A percentile compares a stretch with the other conserved stretches of the same genome.
Evolutionary conservation across 352 stramenopile genomes (phyloP).

Genomic region (Elongisporangium undulatum): DNA sequence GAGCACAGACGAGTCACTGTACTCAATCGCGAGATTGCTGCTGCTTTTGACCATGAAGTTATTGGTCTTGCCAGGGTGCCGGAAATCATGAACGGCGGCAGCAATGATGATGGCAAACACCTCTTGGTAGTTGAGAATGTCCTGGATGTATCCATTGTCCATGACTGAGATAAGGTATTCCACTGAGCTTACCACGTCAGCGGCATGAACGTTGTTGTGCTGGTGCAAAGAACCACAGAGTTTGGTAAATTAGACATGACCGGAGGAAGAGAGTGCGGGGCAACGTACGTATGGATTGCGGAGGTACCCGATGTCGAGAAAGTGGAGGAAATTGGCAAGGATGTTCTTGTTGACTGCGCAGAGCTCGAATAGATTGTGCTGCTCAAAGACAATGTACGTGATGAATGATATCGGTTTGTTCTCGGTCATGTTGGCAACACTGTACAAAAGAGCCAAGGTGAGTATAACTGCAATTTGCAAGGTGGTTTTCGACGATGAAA

Average conservation of each 20-base stretch:
- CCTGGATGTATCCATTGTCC: slow-evolving; percentile 76
- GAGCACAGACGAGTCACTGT: slow-evolving; percentile 79
- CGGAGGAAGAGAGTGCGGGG: background rate
- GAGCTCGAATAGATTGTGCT: slow-evolving; percentile 76
- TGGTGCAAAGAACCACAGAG: slow-evolving; percentile 10
- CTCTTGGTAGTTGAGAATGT: slow-evolving; percentile 75
- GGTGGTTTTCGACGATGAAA: background rate
- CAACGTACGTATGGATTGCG: slow-evolving; percentile 72
- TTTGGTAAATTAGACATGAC: slow-evolving; percentile 1
- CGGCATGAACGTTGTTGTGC: slow-evolving; percentile 81
- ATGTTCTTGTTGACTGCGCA: slow-evolving; percentile 71
- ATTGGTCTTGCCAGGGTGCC: slow-evolving; percentile 82
- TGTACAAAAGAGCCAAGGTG: slow-evolving; percentile 15
- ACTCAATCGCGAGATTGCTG: slow-evolving; percentile 71
- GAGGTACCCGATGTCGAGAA: slow-evolving; percentile 78
- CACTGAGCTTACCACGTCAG: slow-evolving; percentile 76
- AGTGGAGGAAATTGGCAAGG: slow-evolving; percentile 76
- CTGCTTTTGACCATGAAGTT: slow-evolving; percentile 81
- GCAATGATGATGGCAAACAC: slow-evolving; percentile 78
- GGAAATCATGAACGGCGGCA: slow-evolving; percentile 82
- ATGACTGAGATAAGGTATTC: slow-evolving; percentile 80
- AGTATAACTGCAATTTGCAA: background rate
- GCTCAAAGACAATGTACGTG: slow-evolving; percentile 80
- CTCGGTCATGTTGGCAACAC: slow-evolving; percentile 51
- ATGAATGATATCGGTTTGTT: slow-evolving; percentile 79